These are phyloP conservation scores for Penicillium maclennaniae DNA, from an alignment of 495 filamentous ascomycete genomes.

Conservation along the genomic window DNA sequence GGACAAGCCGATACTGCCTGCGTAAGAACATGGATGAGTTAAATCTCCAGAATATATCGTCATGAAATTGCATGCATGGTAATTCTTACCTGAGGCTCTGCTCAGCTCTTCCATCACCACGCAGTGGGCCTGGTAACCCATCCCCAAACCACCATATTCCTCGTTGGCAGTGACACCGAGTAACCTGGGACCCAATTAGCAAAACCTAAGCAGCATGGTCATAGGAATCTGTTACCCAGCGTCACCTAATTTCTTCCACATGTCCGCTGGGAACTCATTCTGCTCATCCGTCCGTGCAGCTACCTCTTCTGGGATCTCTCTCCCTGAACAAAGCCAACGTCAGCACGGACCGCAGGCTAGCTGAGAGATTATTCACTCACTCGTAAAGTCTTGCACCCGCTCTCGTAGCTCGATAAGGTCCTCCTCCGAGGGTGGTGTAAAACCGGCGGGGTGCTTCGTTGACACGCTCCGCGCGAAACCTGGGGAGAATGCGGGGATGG, in stretches of 20 bases:
- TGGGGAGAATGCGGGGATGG: conserved; percentile 33
- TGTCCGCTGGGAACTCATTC: conserved; percentile 84
- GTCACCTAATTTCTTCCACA: conserved; percentile 92
- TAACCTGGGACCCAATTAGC: conserved; percentile 47
- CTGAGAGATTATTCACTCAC: conserved; percentile 28
- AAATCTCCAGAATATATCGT: background rate
- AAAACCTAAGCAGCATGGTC: background rate
- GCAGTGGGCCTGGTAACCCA: conserved; percentile 98
- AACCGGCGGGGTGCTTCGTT: conserved; percentile 83
- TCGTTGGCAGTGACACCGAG: conserved; percentile 94
- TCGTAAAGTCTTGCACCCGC: conserved; percentile 85
- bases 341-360: background rate
- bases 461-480: conserved; percentile 37
- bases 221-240: conserved; percentile 53
- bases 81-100: conserved; percentile 53
- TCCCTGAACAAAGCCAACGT: conserved; percentile 26
- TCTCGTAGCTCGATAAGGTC: conserved; percentile 86
- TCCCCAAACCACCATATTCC: conserved; percentile 81
- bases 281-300: conserved; percentile 74
- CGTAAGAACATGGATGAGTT: background rate
- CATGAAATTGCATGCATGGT: too few relatives aligned
- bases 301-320: conserved; percentile 73
- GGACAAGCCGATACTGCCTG: conserved; percentile 82
- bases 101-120: conserved; percentile 90
- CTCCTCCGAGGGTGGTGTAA: conserved; percentile 66